A percentile compares a stretch with the other conserved stretches of the same genome.
Evolutionary conservation across 2,329 filamentous ascomycete genomes (phyloP).

Genomic region (Bipolaris sorokiniana): DNA sequence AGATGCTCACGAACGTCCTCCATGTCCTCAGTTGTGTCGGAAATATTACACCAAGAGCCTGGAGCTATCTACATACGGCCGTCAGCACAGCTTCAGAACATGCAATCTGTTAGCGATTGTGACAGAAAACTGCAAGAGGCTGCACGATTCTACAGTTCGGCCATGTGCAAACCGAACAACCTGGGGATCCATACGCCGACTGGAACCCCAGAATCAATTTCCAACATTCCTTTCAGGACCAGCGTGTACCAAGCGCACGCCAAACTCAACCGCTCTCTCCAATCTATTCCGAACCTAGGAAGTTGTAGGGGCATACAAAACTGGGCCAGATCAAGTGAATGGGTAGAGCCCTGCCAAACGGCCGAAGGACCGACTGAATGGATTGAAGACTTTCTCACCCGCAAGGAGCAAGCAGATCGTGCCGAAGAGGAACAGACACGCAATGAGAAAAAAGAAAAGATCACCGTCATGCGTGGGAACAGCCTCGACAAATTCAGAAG

Average conservation of each 20-base stretch:
- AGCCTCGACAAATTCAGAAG: conserved; percentile 7
- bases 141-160: background rate
- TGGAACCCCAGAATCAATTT: conserved; percentile 9
- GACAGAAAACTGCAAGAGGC: conserved; percentile 1
- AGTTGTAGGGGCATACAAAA: background rate
- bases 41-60: conserved; percentile 6
- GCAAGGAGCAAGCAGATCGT: conserved; percentile 11
- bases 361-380: conserved; percentile 8
- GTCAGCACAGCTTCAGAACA: conserved; percentile 14
- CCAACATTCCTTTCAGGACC: conserved; percentile 1
- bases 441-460: conserved; percentile 5
- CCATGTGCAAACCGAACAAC: background rate
- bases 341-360: conserved; percentile 7
- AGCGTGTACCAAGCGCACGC: conserved; percentile 7
- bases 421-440: conserved; percentile 1
- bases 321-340: conserved; percentile 11
- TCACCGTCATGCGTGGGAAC: conserved; percentile 6
- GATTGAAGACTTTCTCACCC: conserved; percentile 16
- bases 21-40: conserved; percentile 9
- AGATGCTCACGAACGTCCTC: conserved; percentile 8
- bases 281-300: background rate
- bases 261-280: background rate
- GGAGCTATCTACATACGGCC: conserved; percentile 14
- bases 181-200: background rate
- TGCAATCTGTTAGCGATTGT: conserved; percentile 14